Conservation (phyloP, 164 flowering plant species). For the Vitis rotundifolia region DNA sequence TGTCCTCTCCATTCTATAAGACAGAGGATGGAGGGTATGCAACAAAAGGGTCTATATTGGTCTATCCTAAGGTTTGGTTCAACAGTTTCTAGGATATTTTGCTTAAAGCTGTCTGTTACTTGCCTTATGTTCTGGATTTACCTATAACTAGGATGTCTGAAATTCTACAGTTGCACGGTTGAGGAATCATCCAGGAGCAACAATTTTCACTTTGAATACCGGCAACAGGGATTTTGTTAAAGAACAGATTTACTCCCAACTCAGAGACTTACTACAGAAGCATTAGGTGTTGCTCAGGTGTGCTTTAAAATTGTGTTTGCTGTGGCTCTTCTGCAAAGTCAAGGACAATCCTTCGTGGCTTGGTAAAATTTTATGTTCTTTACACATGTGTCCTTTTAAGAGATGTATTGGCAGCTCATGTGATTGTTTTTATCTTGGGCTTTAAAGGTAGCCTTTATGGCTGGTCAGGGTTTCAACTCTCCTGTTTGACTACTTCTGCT, state of each 20-base stretch:
- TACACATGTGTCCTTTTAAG: not conserved
- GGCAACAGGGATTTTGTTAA: slow-evolving; percentile 54
- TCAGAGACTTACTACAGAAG: slow-evolving; percentile 39
- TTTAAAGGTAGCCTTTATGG: too few species aligned
- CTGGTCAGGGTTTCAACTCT: not conserved
- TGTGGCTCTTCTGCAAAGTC: not conserved
- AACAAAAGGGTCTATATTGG: too few species aligned
- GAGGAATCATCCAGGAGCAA: slow-evolving; percentile 74
- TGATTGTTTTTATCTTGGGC: too few species aligned
- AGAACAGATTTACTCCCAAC: slow-evolving; percentile 47
- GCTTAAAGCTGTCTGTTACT: not conserved
- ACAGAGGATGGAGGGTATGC: too few species aligned
- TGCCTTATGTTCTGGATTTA: not conserved
- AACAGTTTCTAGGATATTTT: too few species aligned
- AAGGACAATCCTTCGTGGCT: not conserved
- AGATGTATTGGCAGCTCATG: not conserved
- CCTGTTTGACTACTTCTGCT: not conserved
- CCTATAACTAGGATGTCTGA: not conserved
- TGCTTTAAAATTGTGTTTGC: not conserved
- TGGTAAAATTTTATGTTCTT: not conserved
- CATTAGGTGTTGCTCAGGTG: slow-evolving; percentile 13
- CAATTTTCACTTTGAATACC: slow-evolving; percentile 46
- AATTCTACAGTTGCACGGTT: slow-evolving; percentile 65
- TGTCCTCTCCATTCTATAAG: too few species aligned
- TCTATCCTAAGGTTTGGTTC: too few species aligned